Conservation (phyloP, 768 basidiomycete species). For the Rhodosporidiobolus odoratus region DNA sequence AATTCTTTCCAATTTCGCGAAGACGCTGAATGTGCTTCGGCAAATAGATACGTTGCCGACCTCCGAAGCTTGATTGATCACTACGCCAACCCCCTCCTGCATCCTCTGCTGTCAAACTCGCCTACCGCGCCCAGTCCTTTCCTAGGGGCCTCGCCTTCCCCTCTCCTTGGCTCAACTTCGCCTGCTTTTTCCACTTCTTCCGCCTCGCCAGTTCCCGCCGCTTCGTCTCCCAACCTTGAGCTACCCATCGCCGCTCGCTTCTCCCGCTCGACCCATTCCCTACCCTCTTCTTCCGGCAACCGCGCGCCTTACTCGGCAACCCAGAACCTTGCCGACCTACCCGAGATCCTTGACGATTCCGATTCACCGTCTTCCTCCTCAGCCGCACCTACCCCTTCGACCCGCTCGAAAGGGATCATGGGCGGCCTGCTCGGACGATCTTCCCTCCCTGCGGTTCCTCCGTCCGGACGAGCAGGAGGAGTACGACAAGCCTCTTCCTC, state of each 20-base stretch:
- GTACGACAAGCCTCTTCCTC: neutral
- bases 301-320: neutral
- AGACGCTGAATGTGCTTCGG: no score
- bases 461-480: no score
- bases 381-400: neutral
- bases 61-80: constrained; percentile 36
- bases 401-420: neutral
- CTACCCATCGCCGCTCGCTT: constrained; percentile 35
- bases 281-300: neutral
- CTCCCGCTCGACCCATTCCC: constrained; percentile 6
- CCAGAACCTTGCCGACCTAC: neutral
- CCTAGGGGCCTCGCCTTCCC: neutral
- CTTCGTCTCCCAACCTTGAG: neutral
- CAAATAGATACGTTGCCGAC: constrained; percentile 41
- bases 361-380: neutral
- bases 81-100: constrained; percentile 41
- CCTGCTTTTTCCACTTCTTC: neutral
- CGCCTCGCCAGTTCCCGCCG: neutral
- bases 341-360: constrained; percentile 4
- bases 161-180: neutral
- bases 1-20: neutral
- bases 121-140: neutral
- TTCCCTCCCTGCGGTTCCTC: neutral
- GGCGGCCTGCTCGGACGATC: neutral
- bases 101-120: constrained; percentile 26